Conservation (phyloP, 2,329 filamentous ascomycete genomes). For the Beauveria medogensis region DNA sequence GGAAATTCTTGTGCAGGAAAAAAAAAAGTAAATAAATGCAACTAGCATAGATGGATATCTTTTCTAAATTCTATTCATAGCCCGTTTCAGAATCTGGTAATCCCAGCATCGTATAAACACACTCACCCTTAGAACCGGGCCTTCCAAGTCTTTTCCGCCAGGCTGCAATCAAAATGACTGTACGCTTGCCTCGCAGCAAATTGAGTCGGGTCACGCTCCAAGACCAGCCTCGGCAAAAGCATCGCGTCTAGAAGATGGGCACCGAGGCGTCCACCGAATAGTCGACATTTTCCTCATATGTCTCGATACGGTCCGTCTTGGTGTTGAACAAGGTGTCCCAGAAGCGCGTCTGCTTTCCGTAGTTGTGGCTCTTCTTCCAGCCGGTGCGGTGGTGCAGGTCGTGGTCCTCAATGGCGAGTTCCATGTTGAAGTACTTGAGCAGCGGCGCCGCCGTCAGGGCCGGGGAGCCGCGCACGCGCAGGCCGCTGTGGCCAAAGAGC, state of each 20-base stretch:
- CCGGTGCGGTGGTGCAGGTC: slow-evolving; percentile 30
- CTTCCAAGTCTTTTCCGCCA: no score
- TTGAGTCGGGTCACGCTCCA: neutral
- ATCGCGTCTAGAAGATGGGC: slow-evolving; percentile 18
- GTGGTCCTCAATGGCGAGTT: slow-evolving; percentile 34
- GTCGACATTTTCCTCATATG: slow-evolving; percentile 22
- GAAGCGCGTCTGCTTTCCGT: slow-evolving; percentile 30
- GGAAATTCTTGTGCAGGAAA: neutral
- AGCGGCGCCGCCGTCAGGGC: slow-evolving; percentile 25
- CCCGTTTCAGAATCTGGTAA: neutral
- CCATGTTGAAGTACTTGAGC: slow-evolving; percentile 23
- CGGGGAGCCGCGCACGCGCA: slow-evolving; percentile 27
- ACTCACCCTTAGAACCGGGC: neutral
- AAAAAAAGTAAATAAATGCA: neutral
- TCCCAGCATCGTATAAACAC: neutral
- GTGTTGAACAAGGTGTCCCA: slow-evolving; percentile 32
- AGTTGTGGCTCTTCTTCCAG: slow-evolving; percentile 29
- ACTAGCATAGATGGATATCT: neutral
- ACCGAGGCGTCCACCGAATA: slow-evolving; percentile 19
- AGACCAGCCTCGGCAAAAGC: neutral
- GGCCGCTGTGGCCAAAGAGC: slow-evolving; percentile 28
- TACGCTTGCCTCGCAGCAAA: no score
- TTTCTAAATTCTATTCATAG: neutral
- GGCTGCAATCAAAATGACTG: neutral
- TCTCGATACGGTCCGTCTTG: slow-evolving; percentile 28